These are phyloP conservation scores for Cercophora samala DNA, from an alignment of 495 filamentous ascomycete genomes.

Conservation along the genomic window DNA sequence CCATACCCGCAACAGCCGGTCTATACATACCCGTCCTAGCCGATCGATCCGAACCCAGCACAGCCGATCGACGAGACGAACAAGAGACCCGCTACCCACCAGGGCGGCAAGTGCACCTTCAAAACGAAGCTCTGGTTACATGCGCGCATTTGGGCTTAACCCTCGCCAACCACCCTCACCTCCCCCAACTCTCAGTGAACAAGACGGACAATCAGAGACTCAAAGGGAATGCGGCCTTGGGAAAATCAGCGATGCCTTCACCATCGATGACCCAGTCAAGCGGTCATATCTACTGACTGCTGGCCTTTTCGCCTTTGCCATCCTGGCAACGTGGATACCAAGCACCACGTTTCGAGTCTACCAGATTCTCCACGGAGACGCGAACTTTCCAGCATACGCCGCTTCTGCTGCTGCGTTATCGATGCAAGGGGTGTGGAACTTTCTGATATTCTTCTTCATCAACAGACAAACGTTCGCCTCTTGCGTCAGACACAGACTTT, in stretches of 20 bases:
- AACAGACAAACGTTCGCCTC: conserved; percentile 29
- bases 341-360: conserved; percentile 65
- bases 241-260: conserved; percentile 12
- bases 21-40: neutral
- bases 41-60: neutral
- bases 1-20: neutral
- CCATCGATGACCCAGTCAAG: conserved; percentile 51
- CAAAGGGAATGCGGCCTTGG: neutral
- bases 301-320: conserved; percentile 67
- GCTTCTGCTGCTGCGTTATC: conserved; percentile 67
- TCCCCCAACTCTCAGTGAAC: neutral
- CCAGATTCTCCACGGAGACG: conserved; percentile 38
- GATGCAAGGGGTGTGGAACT: conserved; percentile 78
- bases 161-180: neutral
- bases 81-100: neutral
- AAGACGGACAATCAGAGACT: neutral
- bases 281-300: conserved; percentile 72
- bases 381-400: conserved; percentile 59
- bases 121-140: neutral
- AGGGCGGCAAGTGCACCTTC: neutral
- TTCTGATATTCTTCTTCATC: conserved; percentile 67
- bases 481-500: conserved; percentile 13
- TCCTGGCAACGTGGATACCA: conserved; percentile 76
- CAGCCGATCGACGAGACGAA: neutral
- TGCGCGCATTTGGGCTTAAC: neutral